Evolutionary conservation across 2,329 filamentous ascomycete species (phyloP), one percentile per base, ranked within the genome.

Genomic region (Xylariaceae sp.): DNA sequence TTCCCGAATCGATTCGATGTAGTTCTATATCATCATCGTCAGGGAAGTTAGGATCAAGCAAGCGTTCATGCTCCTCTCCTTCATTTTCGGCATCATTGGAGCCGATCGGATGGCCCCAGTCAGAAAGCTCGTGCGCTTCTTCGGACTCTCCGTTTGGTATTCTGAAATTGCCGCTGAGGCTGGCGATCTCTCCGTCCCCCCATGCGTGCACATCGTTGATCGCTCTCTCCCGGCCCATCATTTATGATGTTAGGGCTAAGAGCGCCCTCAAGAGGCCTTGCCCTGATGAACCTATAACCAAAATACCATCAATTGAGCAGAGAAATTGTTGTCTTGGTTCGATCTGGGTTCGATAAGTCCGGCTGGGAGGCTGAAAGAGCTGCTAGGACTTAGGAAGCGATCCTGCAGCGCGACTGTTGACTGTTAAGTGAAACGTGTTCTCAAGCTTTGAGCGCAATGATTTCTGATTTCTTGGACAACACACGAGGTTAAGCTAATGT

Each of bases 11-110:
- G 50, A 65, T 45, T 10, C 55, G 41, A 39, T 55, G 56, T 4
- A 70, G 58, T 32, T 73, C 70, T 32, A 73, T 72, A 23, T 68
- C 65, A 57, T 78, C 75, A 48, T 77, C 75, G 3, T 74, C 74
- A 2, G 78, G 75, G 2, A 77, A 69, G 53, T 79, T 78, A 0
- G 81, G 79, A 59, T 83, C 79, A 63, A 84, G 67, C n/a, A 85
- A 74, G 35, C 81, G 77, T 64, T 83, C 81, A 61, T 81, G 72
- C 65, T 84, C 82, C 54, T 81, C 79, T 47, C 77, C 75, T 35
- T 73, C 71, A 29, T 75, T 75, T 36, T 70, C 65, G 29, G 75
- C 62, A 26, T 64, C 68, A 39, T 68, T 62, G 36, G 70, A 67
- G 56, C 65, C 67, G 40, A 68, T 71, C 49, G 75, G 72, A 58